These are phyloP conservation scores for Leccinum solheimii DNA, from an alignment of 1,284 basidiomycete species.

Conservation along the genomic window DNA sequence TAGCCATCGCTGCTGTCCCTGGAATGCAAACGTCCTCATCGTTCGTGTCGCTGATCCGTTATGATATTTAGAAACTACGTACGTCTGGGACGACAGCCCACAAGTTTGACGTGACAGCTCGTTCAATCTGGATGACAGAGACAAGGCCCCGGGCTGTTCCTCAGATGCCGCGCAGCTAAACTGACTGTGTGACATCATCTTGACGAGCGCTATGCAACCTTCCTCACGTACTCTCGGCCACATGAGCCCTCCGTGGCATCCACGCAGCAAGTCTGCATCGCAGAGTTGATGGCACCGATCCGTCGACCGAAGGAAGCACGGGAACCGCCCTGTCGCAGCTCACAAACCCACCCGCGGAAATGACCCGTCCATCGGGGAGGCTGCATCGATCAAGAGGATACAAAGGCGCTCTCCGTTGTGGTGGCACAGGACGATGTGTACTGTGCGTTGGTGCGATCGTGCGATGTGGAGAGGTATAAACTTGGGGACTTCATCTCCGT, in stretches of 20 bases:
- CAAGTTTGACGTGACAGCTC: constrained; percentile 4
- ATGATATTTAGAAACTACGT: neutral
- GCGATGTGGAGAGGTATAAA: constrained; percentile 26
- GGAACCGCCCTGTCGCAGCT: constrained; percentile 9
- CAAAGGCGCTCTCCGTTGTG: constrained; percentile 16
- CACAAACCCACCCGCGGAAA: constrained; percentile 27
- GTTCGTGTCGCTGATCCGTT: neutral
- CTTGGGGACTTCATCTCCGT: constrained; percentile 29
- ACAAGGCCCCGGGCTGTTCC: neutral
- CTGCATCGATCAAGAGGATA: constrained; percentile 21
- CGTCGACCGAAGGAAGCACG: constrained; percentile 11
- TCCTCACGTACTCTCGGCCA: constrained; percentile 4
- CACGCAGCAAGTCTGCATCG: constrained; percentile 6
- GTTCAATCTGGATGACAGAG: constrained; percentile 10
- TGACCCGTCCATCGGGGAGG: constrained; percentile 12
- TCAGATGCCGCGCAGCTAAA: neutral
- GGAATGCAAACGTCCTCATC: constrained; percentile 5
- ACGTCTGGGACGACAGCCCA: neutral
- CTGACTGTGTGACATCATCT: neutral
- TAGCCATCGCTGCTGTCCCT: constrained; percentile 5
- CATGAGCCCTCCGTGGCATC: constrained; percentile 4
- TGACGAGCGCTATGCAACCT: neutral
- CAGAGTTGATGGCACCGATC: constrained; percentile 9
- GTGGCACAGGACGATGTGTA: constrained; percentile 9
- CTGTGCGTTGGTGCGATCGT: constrained; percentile 27